These are phyloP conservation scores for Talaromyces wortmannii DNA, from an alignment of 495 filamentous ascomycete genomes.

Conservation along the genomic window DNA sequence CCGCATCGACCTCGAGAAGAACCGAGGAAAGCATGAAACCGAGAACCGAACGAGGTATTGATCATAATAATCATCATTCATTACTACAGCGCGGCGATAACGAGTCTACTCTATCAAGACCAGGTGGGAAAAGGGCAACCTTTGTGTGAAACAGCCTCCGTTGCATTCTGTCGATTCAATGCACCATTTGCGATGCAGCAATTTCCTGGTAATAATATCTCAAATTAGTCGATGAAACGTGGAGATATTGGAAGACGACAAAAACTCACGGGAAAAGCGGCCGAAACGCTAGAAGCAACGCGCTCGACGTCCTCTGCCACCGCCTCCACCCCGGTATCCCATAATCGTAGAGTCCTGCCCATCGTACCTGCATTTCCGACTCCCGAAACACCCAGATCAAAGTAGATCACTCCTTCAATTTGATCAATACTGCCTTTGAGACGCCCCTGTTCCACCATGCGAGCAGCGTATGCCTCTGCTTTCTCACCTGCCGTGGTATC, in stretches of 20 bases:
- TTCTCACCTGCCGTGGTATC: slow-evolving; percentile 57
- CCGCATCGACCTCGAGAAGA: too few relatives aligned
- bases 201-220: slow-evolving; percentile 7
- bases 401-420: slow-evolving; percentile 82
- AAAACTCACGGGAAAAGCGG: slow-evolving; percentile 34
- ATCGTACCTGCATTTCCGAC: slow-evolving; percentile 48
- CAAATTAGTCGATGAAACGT: not conserved
- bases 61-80: not conserved
- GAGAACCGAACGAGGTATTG: too few relatives aligned
- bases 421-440: slow-evolving; percentile 88
- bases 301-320: slow-evolving; percentile 85
- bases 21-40: too few relatives aligned
- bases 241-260: not conserved
- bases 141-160: not conserved
- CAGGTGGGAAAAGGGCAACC: not conserved
- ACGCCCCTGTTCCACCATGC: slow-evolving; percentile 92
- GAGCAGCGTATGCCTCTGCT: slow-evolving; percentile 86
- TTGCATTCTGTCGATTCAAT: slow-evolving; percentile 2
- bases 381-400: slow-evolving; percentile 60
- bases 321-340: slow-evolving; percentile 82
- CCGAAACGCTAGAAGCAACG: slow-evolving; percentile 49
- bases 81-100: not conserved
- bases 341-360: slow-evolving; percentile 63
- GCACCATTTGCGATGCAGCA: slow-evolving; percentile 11
- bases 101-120: not conserved